phyloP scores from a whole-genome alignment of 78 protist genomes.

The Andalucia godoyi region DNA sequence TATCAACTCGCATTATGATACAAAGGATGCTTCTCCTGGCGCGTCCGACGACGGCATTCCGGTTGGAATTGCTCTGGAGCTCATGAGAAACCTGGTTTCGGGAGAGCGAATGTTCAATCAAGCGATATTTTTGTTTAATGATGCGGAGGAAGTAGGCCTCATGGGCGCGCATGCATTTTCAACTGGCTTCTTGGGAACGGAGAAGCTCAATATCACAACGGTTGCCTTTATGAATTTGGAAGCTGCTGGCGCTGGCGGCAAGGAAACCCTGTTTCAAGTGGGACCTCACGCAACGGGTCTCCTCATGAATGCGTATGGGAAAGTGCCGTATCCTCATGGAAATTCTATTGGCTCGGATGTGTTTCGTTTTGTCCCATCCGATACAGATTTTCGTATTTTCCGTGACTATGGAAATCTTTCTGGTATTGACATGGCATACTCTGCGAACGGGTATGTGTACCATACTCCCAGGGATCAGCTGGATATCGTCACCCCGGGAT shows the following conservation, averaged over 20 bases:
- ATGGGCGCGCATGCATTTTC: constrained; percentile 9
- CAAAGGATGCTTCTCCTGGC: not conserved
- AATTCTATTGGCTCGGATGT: not conserved
- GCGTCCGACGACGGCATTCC: not conserved
- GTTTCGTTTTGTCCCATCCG: constrained; percentile 3
- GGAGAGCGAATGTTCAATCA: not conserved
- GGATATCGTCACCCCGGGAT: not conserved
- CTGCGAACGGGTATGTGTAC: constrained; percentile 6
- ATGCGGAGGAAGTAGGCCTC: constrained; percentile 2
- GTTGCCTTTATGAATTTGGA: constrained; percentile 1
- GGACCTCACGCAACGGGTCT: not conserved
- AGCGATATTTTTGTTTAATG: not conserved
- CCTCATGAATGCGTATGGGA: not conserved
- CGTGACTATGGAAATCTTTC: constrained; percentile 14
- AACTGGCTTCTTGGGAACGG: not conserved
- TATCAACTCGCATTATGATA: not conserved
- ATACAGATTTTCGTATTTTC: constrained; percentile 10
- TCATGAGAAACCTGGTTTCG: not conserved
- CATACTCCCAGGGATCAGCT: constrained; percentile 7
- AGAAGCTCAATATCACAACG: too few species aligned
- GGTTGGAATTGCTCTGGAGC: not conserved
- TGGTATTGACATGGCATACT: constrained; percentile 5
- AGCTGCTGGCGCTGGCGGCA: constrained; percentile 4
- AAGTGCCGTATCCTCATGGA: constrained; percentile 3
- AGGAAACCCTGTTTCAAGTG: not conserved